Evolutionary conservation across 208 protist species (phyloP).

Genomic region (Vickermania ingenoplastis): DNA sequence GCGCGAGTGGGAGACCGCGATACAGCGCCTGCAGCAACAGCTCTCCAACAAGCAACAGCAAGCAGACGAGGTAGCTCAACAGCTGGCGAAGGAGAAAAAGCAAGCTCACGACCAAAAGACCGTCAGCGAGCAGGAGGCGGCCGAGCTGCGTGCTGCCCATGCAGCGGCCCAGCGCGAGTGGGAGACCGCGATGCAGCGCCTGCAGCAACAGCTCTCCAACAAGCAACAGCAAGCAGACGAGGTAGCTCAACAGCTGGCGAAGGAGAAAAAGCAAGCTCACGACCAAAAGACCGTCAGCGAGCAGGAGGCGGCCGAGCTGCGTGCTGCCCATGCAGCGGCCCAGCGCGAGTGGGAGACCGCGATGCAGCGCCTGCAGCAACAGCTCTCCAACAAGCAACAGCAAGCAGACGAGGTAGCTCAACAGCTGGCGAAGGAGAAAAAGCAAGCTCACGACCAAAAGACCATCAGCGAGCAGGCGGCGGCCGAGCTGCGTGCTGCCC

Average conservation of each 20-base stretch:
- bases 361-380: constrained; percentile 17
- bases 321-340: constrained; percentile 13
- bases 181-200: constrained; percentile 12
- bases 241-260: too few relatives aligned
- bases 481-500: constrained; percentile 5
- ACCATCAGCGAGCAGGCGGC: too few relatives aligned
- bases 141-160: constrained; percentile 7
- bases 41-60: constrained; percentile 8
- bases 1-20: constrained; percentile 13
- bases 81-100: too few relatives aligned
- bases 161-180: constrained; percentile 13
- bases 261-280: too few relatives aligned
- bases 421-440: too few relatives aligned
- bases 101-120: too few relatives aligned
- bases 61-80: too few relatives aligned
- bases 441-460: too few relatives aligned
- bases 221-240: constrained; percentile 2
- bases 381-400: constrained; percentile 13
- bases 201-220: constrained; percentile 12
- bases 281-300: too few relatives aligned
- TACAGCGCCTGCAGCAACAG: constrained; percentile 10
- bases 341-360: constrained; percentile 8
- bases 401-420: too few relatives aligned
- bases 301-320: constrained; percentile 8
- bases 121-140: too few relatives aligned